These are phyloP conservation scores for Deakozyma indianensis DNA, from an alignment of 805 yeast genomes.

Conservation along the genomic window DNA sequence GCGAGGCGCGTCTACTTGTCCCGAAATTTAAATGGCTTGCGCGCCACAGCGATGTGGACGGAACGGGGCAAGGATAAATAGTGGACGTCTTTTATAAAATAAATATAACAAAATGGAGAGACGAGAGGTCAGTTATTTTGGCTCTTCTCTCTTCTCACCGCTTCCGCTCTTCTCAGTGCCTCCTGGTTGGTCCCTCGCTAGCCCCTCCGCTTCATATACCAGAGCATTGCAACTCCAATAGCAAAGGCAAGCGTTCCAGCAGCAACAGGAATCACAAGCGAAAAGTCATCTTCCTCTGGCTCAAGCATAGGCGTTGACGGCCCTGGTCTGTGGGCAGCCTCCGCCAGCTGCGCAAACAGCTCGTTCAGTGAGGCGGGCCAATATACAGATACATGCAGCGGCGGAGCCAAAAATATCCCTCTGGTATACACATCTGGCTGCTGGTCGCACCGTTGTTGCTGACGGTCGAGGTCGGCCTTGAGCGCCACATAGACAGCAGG, in stretches of 20 bases:
- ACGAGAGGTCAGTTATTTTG: no score
- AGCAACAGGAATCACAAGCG: slow-evolving; percentile 48
- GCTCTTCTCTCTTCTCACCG: no score
- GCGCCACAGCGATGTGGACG: no score
- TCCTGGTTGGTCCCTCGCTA: no score
- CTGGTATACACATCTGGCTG: slow-evolving; percentile 85
- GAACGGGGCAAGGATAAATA: no score
- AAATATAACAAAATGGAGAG: no score
- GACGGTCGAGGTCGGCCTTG: slow-evolving; percentile 91
- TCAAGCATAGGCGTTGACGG: slow-evolving; percentile 53
- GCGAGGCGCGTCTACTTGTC: no score
- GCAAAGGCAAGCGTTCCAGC: slow-evolving; percentile 22
- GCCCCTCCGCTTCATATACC: background rate
- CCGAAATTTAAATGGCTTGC: no score
- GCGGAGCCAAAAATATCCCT: slow-evolving; percentile 52
- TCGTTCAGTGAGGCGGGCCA: slow-evolving; percentile 86
- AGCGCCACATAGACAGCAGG: slow-evolving; percentile 85
- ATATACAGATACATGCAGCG: slow-evolving; percentile 76
- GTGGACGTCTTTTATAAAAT: no score
- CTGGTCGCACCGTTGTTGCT: slow-evolving; percentile 71
- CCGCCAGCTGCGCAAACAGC: slow-evolving; percentile 72
- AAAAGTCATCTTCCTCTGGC: slow-evolving; percentile 45
- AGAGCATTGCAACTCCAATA: slow-evolving; percentile 4
- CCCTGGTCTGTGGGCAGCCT: slow-evolving; percentile 71
- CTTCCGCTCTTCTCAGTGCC: no score